Evolutionary conservation across 192 early-diverging fungal species (phyloP).

Genomic region (Phlyctochytrium bullatum): DNA sequence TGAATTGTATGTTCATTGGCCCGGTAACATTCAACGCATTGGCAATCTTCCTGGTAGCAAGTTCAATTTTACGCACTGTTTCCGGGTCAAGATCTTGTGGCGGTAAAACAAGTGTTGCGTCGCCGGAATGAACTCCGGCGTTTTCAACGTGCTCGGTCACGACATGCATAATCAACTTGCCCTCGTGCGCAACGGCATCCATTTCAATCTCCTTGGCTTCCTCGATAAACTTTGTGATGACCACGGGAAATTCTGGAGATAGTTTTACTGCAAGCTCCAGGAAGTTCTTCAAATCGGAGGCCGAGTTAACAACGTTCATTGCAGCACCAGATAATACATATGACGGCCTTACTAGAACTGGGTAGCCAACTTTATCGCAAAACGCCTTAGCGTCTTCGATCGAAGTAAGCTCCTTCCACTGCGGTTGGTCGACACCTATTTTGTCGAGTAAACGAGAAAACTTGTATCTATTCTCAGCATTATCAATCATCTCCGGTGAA

Average conservation of each 20-base stretch:
- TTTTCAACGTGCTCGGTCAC: constrained; percentile 99
- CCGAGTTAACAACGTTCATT: constrained; percentile 93
- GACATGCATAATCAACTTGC: constrained; percentile 91
- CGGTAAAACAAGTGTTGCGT: constrained; percentile 93
- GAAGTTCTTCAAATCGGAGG: constrained; percentile 79
- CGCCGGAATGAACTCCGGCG: constrained; percentile 98
- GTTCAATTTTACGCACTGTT: constrained; percentile 90
- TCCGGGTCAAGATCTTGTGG: constrained; percentile 94
- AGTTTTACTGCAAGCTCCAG: constrained; percentile 87
- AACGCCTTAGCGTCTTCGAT: constrained; percentile 82
- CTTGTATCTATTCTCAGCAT: constrained; percentile 96
- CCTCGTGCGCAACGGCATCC: constrained; percentile 94
- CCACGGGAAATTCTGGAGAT: constrained; percentile 92
- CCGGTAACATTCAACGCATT: constrained; percentile 95
- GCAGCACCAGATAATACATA: constrained; percentile 99
- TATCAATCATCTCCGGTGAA: constrained; percentile 95
- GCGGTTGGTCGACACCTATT: constrained; percentile 95
- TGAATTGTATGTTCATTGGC: constrained; percentile 98
- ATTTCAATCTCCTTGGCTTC: constrained; percentile 99
- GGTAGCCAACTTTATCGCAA: constrained; percentile 86
- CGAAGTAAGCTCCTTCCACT: constrained; percentile 94
- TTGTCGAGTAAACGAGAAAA: constrained; percentile 96
- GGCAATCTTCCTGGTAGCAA: constrained; percentile 88
- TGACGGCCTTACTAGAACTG: constrained; percentile 95
- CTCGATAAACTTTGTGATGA: constrained; percentile 98